Base-by-base conservation (phyloP, 2,329 filamentous ascomycete genomes). In the Fusarium sp. region DNA sequence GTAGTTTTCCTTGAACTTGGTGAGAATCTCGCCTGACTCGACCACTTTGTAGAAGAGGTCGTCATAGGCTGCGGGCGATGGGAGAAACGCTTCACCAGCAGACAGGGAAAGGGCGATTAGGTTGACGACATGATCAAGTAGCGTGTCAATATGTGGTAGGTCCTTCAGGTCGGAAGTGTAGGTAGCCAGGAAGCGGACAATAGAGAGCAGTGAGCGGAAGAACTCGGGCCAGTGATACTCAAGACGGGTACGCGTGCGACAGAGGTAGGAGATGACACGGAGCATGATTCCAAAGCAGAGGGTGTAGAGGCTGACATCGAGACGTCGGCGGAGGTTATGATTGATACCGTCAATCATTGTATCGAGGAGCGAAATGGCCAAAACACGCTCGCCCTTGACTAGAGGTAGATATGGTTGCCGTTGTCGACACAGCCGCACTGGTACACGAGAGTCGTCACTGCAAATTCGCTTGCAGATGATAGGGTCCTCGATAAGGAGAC, bases 21-120 rank as follows among this genome's bases (percentile, higher is more conserved):
- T 83, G 23, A 98, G 87, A 12, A 94, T 88, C 51, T 97, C 94
- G 11, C 95, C 94, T 2, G 92, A 93, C 81, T 99, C 96, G 28
- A 98, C 94, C 2, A 98, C 88, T 82, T 99, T 99, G 88, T 99
- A 99, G 82, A 99, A 98, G 0, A 99, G 86, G 76, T 99, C 96
- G 75, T 99, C 96, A 80, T 98, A 98, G 2, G 94, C 91, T 16
- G 92, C 89, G 1, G 94, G 91, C 31, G 93, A 93, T 0, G 95
- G 96, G 8, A 99, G 86, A 81, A 99, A 98, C 3, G 92, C 91
- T 78, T 98, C 96, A 7, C 96, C 96, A 3, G 90, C 89, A 2
- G 93, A 96, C 8, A 99, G 86, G 3, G 94, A 93, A 40, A 98
- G 87, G 1, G 94, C 94, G 40, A 98, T 85, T 7, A 98, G 84